Conservation (phyloP, 2,329 filamentous ascomycete species). For the Talaromyces islandicus region DNA sequence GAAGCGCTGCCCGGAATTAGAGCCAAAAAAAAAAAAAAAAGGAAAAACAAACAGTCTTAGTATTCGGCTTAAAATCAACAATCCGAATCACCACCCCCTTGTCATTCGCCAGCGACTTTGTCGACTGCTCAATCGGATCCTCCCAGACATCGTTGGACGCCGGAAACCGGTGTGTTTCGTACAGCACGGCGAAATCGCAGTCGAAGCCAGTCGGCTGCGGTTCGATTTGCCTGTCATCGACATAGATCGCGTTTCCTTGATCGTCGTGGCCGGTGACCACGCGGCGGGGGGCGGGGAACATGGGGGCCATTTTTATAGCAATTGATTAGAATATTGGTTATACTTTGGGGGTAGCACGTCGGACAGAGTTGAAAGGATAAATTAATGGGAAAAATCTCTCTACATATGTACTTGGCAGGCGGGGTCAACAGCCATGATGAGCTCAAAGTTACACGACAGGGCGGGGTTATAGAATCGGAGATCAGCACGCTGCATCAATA, state of each 20-base stretch:
- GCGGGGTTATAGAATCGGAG: neutral
- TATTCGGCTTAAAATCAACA: constrained; percentile 21
- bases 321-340: neutral
- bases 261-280: constrained; percentile 21
- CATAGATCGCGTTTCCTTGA: constrained; percentile 21
- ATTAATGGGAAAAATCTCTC: neutral
- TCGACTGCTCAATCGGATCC: constrained; percentile 1
- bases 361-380: neutral
- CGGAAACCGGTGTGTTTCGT: constrained; percentile 3
- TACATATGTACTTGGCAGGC: neutral
- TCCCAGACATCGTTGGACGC: neutral
- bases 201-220: constrained; percentile 13
- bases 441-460: neutral
- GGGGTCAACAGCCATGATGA: neutral
- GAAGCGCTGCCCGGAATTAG: constrained; percentile 16
- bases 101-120: neutral
- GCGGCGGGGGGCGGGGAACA: constrained; percentile 14
- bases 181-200: constrained; percentile 8
- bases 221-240: constrained; percentile 19
- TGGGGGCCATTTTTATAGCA: neutral
- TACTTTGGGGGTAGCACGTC: neutral
- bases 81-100: constrained; percentile 1
- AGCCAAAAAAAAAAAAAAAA: constrained; percentile 13
- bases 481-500: neutral
- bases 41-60: constrained; percentile 17